Conservation (phyloP, 768 basidiomycete species). For the Lactarius evosmus region DNA sequence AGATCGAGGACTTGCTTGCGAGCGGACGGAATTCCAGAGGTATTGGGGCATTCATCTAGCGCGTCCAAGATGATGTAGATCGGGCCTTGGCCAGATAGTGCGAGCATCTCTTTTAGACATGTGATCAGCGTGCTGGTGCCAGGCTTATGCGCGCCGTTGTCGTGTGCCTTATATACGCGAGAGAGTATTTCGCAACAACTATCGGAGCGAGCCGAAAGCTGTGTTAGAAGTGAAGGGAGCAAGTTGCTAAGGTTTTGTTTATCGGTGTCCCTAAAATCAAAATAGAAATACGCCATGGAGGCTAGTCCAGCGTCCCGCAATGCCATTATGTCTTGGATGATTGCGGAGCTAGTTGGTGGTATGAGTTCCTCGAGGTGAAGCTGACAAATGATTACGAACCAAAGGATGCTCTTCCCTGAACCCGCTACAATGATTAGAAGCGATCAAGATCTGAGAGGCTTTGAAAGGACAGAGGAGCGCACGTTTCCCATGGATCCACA, state of each 20-base stretch:
- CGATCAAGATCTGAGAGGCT: neutral
- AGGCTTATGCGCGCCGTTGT: neutral
- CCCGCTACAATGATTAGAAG: neutral
- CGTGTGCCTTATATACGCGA: neutral
- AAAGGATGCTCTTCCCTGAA: constrained; percentile 1
- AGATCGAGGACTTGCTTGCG: neutral
- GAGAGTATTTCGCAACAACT: neutral
- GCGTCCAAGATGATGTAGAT: neutral
- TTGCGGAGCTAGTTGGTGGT: neutral
- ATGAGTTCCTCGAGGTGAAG: neutral
- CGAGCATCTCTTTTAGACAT: constrained; percentile 1
- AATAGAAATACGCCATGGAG: neutral
- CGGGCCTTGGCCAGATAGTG: neutral
- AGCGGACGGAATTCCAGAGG: neutral
- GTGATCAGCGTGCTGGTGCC: neutral
- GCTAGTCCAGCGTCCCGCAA: neutral
- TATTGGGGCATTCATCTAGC: constrained; percentile 4
- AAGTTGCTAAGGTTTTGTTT: neutral
- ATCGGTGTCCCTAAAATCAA: neutral
- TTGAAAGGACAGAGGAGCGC: neutral
- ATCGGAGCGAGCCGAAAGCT: neutral
- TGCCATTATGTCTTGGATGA: neutral
- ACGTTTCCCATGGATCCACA: constrained; percentile 10
- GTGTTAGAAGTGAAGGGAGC: neutral
- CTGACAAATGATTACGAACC: neutral